Base-by-base conservation (phyloP, 306 rosid genomes). In the Quercus dentata region DNA sequence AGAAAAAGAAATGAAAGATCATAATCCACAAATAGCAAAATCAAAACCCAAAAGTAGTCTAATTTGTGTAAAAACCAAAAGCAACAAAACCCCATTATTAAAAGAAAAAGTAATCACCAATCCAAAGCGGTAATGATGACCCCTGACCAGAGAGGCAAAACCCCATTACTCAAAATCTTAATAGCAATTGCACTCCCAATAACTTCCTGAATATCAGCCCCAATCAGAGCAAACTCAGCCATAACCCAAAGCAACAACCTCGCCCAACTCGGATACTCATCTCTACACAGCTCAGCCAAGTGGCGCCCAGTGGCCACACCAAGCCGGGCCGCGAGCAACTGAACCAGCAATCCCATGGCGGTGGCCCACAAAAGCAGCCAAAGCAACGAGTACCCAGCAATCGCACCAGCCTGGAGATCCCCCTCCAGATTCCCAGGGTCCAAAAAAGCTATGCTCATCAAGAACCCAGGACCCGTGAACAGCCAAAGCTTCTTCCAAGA, bases 401-500 rank as follows among this genome's bases (percentile, higher is more conserved):
- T 76, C 6, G 97, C 98, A 11, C 98, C 98, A 1, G 99, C 87
- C 82, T 95, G 99, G 65, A 95, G 98, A 87, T 95, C 97, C 8
- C 98, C 97, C 83, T 95, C 99, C 70, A 95, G 64, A 58, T 95
- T 95, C 46, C 99, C 98, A 41, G 98, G 99, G 82, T 95, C 98
- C 5, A 95, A 85, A 62, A 95, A 95, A 4, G 98, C 97, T 64
- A 95, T 93, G 86, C 99, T 95, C 98, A 95, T 93, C 31, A 95
- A 86, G 77, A 95, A 93, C 31, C 99, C 99, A 1, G 99, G 99
- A 0, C 99, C 99, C 0, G 94, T 93, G 80, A 93, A 95, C 4
- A 95, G 88, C 99, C 99, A 95, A 3, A 95, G 97, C 89, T 93
- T 95, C 83, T 82, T 88, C 99, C 98, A 95, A 17, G 99, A 95